Evolutionary conservation across 1,284 basidiomycete species (phyloP), one percentile per base, ranked within the genome.

Genomic region (Cutaneotrichosporon sp.): DNA sequence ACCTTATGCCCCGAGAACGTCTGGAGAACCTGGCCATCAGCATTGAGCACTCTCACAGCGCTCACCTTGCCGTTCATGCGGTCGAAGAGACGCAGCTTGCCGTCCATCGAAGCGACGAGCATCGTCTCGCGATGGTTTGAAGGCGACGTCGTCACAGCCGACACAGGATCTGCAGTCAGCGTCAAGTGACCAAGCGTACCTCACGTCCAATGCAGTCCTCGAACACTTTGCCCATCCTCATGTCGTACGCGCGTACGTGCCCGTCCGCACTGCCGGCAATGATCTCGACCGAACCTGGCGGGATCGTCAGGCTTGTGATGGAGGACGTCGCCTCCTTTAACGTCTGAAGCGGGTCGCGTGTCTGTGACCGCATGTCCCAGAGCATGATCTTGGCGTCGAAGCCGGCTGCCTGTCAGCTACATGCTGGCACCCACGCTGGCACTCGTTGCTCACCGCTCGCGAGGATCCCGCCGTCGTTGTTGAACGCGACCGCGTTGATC

Each of bases 181-280:
- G n/a, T n/a, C 29, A 20, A 54, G 2, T 18, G 10, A 27, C 33
- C 18, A 9, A 25, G 0, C 22, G 20, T 5, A 31, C 85, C 89
- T 72, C 74, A 94, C 92, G 85, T 11, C 94, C 93, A 62, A 99
- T 85, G 69, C 88, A 93, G 77, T 99, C 97, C 52, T 89, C 84
- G 4, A 88, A 86, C 29, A 97, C 80, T 76, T 94, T 87, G 24
- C 97, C 97, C 82, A 89, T 92, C 51, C 95, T 87, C 33, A 99
- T 81, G 78, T 99, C 97, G 79, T 98, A 98, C 1, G 89, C 90
- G 24, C 97, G 86, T 34, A 97, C 87, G 70, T 89, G 84, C 1
- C 97, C 95, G 69, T 99, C 97, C 2, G 95, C 88, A 0, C 90
- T 93, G 1, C 91, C 92, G 0, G 92, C 85, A 47, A 89, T 83